phyloP scores from a whole-genome alignment of 129 eudicot genomes.

The Lonicera japonica region DNA sequence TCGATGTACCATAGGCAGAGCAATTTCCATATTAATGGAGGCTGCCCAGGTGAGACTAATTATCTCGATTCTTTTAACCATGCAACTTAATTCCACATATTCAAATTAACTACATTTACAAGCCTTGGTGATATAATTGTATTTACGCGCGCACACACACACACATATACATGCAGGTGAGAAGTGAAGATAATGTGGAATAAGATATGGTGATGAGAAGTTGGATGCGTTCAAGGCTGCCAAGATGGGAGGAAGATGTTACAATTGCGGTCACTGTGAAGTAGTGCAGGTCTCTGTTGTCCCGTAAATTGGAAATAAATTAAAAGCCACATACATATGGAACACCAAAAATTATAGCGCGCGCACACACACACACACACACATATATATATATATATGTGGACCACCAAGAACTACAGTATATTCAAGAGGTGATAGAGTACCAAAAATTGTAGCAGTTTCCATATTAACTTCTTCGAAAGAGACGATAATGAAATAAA shows the following conservation, averaged over 20 bases:
- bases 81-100: no score
- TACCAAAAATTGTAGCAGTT: no score
- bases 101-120: no score
- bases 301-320: slow-evolving; percentile 27
- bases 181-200: slow-evolving; percentile 7
- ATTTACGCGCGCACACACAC: no score
- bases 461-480: no score
- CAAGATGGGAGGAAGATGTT: slow-evolving; percentile 65
- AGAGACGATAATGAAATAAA: no score
- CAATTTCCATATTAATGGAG: slow-evolving; percentile 25
- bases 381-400: no score
- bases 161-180: background rate
- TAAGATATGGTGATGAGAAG: slow-evolving; percentile 37
- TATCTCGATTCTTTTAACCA: background rate
- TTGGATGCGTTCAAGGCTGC: slow-evolving; percentile 84
- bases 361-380: no score
- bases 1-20: slow-evolving; percentile 33
- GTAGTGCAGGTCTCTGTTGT: slow-evolving; percentile 81
- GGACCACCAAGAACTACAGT: background rate
- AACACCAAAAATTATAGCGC: no score
- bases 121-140: no score
- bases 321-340: slow-evolving; percentile 3
- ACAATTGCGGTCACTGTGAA: slow-evolving; percentile 57
- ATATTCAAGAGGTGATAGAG: slow-evolving; percentile 71
- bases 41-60: slow-evolving; percentile 27